These are phyloP conservation scores for Mycena vitilis DNA, from an alignment of 768 basidiomycete species.

Conservation along the genomic window DNA sequence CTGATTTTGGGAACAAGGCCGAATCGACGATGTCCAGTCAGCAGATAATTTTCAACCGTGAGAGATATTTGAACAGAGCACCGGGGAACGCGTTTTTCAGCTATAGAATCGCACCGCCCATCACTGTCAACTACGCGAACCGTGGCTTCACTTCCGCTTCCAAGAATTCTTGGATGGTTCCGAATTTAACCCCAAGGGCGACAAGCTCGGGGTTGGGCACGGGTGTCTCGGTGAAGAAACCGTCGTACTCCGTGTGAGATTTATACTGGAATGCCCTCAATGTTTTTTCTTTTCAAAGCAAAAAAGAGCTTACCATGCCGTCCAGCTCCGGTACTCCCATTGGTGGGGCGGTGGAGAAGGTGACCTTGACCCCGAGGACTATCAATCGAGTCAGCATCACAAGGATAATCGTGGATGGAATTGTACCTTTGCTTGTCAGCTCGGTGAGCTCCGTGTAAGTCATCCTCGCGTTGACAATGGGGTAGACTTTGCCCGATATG, in stretches of 20 bases:
- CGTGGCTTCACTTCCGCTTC: conserved; percentile 18
- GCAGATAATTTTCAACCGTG: too few species aligned
- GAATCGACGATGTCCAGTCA: too few species aligned
- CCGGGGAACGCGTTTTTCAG: too few species aligned
- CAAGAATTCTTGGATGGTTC: conserved; percentile 17
- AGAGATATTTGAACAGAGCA: too few species aligned
- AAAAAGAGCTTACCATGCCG: conserved; percentile 18
- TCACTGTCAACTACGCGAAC: not conserved
- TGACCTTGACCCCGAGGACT: conserved; percentile 21
- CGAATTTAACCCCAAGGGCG: conserved; percentile 2
- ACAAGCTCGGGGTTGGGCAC: conserved; percentile 22
- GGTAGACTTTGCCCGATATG: conserved; percentile 14
- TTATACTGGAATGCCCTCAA: not conserved
- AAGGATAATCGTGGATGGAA: too few species aligned
- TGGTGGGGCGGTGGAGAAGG: not conserved
- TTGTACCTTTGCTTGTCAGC: conserved; percentile 19
- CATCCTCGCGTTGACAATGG: conserved; percentile 14
- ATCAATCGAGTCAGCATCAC: too few species aligned
- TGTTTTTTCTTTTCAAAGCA: too few species aligned
- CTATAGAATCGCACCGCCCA: too few species aligned
- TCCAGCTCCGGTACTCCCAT: not conserved
- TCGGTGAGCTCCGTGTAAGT: conserved; percentile 18
- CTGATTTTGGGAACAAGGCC: too few species aligned
- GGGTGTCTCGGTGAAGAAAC: conserved; percentile 1
- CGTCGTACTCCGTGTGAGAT: conserved; percentile 14